Percentiles rank a stretch among this genome's conserved stretches.
Conservation (phyloP, 176 grass and related monocot genomes). For the Zoysia japonica region DNA sequence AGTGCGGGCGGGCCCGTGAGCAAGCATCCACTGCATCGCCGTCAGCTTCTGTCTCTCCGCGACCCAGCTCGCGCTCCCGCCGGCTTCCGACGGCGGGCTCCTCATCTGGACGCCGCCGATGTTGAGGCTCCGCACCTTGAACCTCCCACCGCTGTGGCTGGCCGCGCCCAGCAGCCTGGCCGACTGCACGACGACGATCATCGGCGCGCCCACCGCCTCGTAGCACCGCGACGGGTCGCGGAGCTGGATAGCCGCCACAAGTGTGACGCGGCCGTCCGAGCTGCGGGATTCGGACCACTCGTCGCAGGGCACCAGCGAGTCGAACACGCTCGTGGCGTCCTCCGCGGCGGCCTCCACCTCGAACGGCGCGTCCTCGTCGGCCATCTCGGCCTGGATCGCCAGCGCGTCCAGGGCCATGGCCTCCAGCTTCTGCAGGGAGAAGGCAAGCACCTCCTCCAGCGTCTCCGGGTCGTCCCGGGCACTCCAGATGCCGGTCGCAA, state of each 20-base stretch:
- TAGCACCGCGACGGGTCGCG: slow-evolving; percentile 70
- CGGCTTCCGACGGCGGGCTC: slow-evolving; percentile 25
- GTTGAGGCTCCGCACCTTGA: slow-evolving; percentile 79
- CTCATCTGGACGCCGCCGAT: slow-evolving; percentile 70
- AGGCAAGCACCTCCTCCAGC: slow-evolving; percentile 73
- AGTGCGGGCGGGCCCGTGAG: slow-evolving; percentile 42
- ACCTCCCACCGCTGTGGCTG: slow-evolving; percentile 41
- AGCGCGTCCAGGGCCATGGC: slow-evolving; percentile 83
- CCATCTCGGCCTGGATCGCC: slow-evolving; percentile 63
- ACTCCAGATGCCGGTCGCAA: slow-evolving; percentile 72
- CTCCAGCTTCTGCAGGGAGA: slow-evolving; percentile 88
- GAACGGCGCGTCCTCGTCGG: slow-evolving; percentile 75
- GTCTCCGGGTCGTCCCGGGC: slow-evolving; percentile 54
- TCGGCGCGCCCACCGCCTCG: slow-evolving; percentile 82
- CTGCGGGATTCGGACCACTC: slow-evolving; percentile 38
- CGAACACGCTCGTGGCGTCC: slow-evolving; percentile 39
- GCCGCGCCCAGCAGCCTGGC: slow-evolving; percentile 31
- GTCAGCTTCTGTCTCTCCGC: slow-evolving; percentile 78
- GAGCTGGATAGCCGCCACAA: slow-evolving; percentile 64
- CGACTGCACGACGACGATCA: slow-evolving; percentile 73
- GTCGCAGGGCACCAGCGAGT: slow-evolving; percentile 52
- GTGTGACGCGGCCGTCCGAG: slow-evolving; percentile 41
- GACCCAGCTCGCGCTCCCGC: slow-evolving; percentile 40
- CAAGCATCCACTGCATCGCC: slow-evolving; percentile 81
- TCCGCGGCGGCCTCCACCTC: slow-evolving; percentile 43